These are phyloP conservation scores for Cyanodermella asteris DNA, from an alignment of 2,329 filamentous ascomycete species.

Conservation along the genomic window DNA sequence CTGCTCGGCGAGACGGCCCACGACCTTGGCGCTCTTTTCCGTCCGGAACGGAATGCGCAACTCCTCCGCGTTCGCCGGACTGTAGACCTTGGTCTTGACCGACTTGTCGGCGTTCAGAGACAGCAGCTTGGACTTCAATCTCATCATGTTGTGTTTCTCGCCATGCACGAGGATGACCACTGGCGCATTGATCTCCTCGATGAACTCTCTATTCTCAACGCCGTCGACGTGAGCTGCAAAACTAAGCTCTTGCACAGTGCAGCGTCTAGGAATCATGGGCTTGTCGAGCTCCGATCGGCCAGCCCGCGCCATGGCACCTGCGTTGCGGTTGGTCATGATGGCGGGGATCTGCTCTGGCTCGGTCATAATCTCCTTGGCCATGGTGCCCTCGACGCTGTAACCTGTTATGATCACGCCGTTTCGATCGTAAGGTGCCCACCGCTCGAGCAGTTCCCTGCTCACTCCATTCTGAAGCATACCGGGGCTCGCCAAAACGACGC, in stretches of 20 bases:
- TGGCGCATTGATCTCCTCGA: constrained; percentile 77
- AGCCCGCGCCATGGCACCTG: constrained; percentile 30
- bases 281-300: constrained; percentile 48
- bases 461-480: constrained; percentile 98
- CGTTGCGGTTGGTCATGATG: constrained; percentile 55
- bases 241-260: constrained; percentile 81
- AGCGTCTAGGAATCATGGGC: constrained; percentile 75
- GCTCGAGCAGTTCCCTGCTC: constrained; percentile 73
- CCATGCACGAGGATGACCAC: constrained; percentile 95
- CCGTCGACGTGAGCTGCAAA: constrained; percentile 96
- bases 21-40: constrained; percentile 89
- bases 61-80: constrained; percentile 85
- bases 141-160: constrained; percentile 95
- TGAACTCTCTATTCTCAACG: constrained; percentile 87
- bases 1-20: constrained; percentile 73
- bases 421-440: constrained; percentile 88
- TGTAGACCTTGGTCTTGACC: constrained; percentile 75
- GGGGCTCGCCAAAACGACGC: constrained; percentile 90
- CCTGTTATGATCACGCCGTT: constrained; percentile 98
- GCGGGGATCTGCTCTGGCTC: constrained; percentile 90
- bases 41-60: constrained; percentile 85
- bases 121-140: constrained; percentile 79
- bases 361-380: constrained; percentile 88
- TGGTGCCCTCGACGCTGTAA: constrained; percentile 95
- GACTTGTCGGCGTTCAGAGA: constrained; percentile 71